Conservation (phyloP, 2,329 filamentous ascomycete genomes). For the Ascochyta fabae region DNA sequence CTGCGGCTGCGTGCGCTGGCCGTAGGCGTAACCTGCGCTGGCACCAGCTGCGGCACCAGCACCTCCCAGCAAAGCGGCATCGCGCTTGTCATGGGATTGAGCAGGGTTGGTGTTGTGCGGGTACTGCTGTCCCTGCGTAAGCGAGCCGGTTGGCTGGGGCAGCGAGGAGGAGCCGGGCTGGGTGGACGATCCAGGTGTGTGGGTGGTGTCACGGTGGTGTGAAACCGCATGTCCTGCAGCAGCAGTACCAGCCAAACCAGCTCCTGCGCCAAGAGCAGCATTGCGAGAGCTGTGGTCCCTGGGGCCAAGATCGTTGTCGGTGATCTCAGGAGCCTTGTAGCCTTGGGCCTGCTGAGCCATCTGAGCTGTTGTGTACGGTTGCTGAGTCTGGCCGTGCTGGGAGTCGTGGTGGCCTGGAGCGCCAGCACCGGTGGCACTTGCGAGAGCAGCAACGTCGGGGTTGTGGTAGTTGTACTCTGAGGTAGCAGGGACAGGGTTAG, state of each 20-base stretch:
- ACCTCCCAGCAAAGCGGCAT: conserved; percentile 12
- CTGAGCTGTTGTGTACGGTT: conserved; percentile 11
- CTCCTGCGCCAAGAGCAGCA: conserved; percentile 29
- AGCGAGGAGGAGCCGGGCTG: conserved; percentile 12
- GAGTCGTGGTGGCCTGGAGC: not conserved
- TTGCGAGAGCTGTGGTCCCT: conserved; percentile 29
- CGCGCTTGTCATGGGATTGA: conserved; percentile 7
- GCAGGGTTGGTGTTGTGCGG: conserved; percentile 2
- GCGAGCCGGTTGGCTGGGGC: conserved; percentile 5
- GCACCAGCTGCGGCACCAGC: conserved; percentile 25
- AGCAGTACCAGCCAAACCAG: conserved; percentile 17
- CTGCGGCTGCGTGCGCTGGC: conserved; percentile 28
- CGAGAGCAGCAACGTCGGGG: conserved; percentile 11
- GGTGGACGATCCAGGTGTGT: not conserved
- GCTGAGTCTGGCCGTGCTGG: not conserved
- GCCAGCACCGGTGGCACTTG: conserved; percentile 2
- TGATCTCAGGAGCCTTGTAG: conserved; percentile 8
- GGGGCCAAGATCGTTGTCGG: conserved; percentile 6
- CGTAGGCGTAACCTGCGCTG: conserved; percentile 39
- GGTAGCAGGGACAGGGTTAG: conserved; percentile 26
- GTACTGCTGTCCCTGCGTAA: conserved; percentile 8
- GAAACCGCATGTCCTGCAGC: conserved; percentile 11
- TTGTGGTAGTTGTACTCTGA: conserved; percentile 28
- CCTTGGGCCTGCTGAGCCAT: conserved; percentile 10
- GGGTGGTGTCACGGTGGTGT: conserved; percentile 3